Evolutionary conservation across 805 yeast species (phyloP).

Genomic region (Saccharomycopsis sp.): DNA sequence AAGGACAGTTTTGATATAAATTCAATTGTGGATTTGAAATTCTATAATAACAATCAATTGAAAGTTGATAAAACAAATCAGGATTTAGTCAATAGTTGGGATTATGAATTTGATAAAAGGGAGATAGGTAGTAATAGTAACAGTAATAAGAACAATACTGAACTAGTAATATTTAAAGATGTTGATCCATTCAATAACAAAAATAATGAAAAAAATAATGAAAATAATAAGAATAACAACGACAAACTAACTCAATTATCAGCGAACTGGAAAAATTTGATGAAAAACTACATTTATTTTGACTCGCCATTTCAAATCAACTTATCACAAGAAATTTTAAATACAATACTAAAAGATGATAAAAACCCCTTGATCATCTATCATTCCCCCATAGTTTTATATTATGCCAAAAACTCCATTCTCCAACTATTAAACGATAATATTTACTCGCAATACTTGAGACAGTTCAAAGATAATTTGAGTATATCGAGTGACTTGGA

Average conservation of each 20-base stretch:
- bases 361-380: conserved; percentile 20
- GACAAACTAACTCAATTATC: too few species aligned
- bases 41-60: background rate
- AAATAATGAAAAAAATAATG: background rate
- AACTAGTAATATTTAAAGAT: too few species aligned
- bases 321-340: conserved; percentile 29
- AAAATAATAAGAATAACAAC: too few species aligned
- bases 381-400: conserved; percentile 25
- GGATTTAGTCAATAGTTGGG: background rate
- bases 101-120: background rate
- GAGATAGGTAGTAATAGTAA: background rate
- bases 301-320: conserved; percentile 41
- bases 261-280: conserved; percentile 24
- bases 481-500: too few species aligned
- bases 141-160: too few species aligned
- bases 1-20: conserved; percentile 11
- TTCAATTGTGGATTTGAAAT: conserved; percentile 3
- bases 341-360: conserved; percentile 8
- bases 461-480: background rate
- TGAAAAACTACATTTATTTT: conserved; percentile 30
- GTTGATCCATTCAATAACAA: background rate
- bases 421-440: conserved; percentile 26
- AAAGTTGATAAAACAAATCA: background rate
- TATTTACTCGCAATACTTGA: conserved; percentile 24
- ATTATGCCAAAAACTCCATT: conserved; percentile 25